A percentile compares a stretch with the other conserved stretches of the same genome.
Conservation (phyloP, 2,329 filamentous ascomycete genomes). For the Spiromastix sp. region DNA sequence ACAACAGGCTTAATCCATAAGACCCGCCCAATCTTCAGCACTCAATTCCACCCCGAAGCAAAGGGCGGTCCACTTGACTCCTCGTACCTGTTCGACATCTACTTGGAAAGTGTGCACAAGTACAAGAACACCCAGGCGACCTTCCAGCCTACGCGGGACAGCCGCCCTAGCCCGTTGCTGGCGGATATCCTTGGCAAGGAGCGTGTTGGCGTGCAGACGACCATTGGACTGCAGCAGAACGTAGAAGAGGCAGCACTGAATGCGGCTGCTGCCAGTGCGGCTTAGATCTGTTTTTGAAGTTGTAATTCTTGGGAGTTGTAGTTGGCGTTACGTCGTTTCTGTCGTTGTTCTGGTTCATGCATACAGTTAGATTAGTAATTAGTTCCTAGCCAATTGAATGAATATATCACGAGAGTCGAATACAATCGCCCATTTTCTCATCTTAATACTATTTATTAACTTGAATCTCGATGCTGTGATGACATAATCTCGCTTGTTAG, state of each 20-base stretch:
- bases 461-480: too few species aligned
- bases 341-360: too few species aligned
- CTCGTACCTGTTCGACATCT: slow-evolving; percentile 92
- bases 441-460: too few species aligned
- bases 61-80: slow-evolving; percentile 96
- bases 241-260: slow-evolving; percentile 24
- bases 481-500: slow-evolving; percentile 8
- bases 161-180: slow-evolving; percentile 75
- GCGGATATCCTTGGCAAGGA: slow-evolving; percentile 89
- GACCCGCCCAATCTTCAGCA: slow-evolving; percentile 92
- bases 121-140: slow-evolving; percentile 77
- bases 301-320: too few species aligned
- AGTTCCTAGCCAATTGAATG: too few species aligned
- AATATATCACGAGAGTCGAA: too few species aligned
- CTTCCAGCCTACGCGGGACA: slow-evolving; percentile 64
- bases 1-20: slow-evolving; percentile 73
- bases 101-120: slow-evolving; percentile 76
- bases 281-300: too few species aligned
- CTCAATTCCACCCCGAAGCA: slow-evolving; percentile 97
- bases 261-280: slow-evolving; percentile 17
- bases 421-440: too few species aligned
- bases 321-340: too few species aligned
- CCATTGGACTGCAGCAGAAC: slow-evolving; percentile 44
- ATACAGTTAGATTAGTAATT: too few species aligned
- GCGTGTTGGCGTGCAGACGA: slow-evolving; percentile 78